Percentiles rank a stretch among this genome's conserved stretches.
These are phyloP conservation scores for Solanum piurae DNA, from an alignment of 257 asterid genomes.

Conservation along the genomic window DNA sequence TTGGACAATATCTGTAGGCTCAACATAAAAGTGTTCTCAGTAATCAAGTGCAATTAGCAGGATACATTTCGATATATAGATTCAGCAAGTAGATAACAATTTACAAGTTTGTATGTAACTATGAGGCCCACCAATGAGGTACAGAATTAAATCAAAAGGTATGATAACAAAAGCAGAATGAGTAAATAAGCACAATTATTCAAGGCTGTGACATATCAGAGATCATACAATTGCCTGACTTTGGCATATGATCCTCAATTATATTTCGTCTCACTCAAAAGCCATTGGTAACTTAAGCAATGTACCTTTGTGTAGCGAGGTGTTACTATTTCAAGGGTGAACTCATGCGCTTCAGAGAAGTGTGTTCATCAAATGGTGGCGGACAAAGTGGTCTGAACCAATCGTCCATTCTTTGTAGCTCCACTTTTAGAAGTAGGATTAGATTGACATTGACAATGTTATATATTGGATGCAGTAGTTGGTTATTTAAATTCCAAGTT, in stretches of 20 bases:
- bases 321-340: neutral
- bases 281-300: neutral
- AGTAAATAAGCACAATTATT: neutral
- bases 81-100: neutral
- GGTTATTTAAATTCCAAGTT: neutral
- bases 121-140: neutral
- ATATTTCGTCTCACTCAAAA: neutral
- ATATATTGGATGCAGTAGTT: neutral
- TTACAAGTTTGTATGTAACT: neutral
- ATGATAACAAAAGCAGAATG: neutral
- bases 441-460: neutral
- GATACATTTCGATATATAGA: neutral
- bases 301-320: neutral
- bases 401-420: neutral
- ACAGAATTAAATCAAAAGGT: neutral
- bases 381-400: neutral
- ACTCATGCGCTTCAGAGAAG: neutral
- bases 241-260: neutral
- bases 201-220: neutral
- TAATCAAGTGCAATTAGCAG: neutral
- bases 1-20: neutral
- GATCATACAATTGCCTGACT: neutral
- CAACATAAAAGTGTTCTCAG: neutral
- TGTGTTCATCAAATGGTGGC: neutral
- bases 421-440: neutral